Conservation (phyloP, 306 rosid species). For the Fagus sylvatica region DNA sequence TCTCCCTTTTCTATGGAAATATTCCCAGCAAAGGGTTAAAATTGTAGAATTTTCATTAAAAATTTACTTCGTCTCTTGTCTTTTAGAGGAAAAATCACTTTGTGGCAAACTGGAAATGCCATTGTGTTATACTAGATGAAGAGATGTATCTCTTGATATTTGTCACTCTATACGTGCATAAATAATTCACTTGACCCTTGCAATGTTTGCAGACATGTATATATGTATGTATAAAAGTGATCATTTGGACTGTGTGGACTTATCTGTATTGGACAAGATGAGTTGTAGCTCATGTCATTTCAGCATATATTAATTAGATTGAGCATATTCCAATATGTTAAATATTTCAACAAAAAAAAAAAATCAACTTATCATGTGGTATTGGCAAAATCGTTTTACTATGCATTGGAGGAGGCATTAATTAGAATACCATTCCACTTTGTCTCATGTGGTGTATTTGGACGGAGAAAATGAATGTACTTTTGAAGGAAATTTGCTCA, state of each 20-base stretch:
- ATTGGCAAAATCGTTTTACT: too few species aligned
- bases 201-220: neutral
- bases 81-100: too few species aligned
- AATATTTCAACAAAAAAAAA: neutral
- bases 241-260: neutral
- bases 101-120: neutral
- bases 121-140: neutral
- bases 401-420: too few species aligned
- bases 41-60: neutral
- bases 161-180: neutral
- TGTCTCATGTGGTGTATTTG: too few species aligned
- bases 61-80: too few species aligned
- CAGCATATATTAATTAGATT: neutral
- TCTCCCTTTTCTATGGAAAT: neutral
- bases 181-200: neutral
- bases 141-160: neutral
- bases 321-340: neutral
- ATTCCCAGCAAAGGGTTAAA: neutral
- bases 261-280: neutral
- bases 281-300: neutral
- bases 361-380: neutral
- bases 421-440: too few species aligned
- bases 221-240: neutral
- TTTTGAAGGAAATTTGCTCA: too few species aligned
- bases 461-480: too few species aligned